Base-by-base conservation (phyloP, 257 asterid species). In the Fraxinus pennsylvanica region DNA sequence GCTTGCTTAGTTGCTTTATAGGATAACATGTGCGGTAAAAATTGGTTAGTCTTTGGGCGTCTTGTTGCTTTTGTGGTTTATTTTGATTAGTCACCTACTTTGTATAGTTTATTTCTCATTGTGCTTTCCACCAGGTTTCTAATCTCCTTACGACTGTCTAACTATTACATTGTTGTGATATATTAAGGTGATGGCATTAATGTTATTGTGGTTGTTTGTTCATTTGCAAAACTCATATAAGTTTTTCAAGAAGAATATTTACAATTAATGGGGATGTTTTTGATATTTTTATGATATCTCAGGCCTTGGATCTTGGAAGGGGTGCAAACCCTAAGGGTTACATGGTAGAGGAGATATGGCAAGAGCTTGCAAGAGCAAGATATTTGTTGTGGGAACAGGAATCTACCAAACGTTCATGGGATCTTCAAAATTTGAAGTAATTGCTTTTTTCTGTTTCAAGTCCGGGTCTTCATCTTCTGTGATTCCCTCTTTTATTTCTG, bases 321-420 rank as follows among this genome's bases (percentile, higher is more conserved):
- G 92, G 87, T 72, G 91, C 91, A 33, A 74, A 86, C 71, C 93
- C 97, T 41, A 84, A 86, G 47, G 89, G 97, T 30, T 88, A 87
- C 84, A 90, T 91, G 98, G 93, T 93, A 73, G 98, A 93, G 83
- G 97, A 95, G 82, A 93, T 93, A 52, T 95, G 98, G 98, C 96
- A 83, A 82, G 98, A 89, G 84, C 97, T 95, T 71, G 94, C 98
- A 45, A 91, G 76, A 79, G 99, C 97, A 66, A 92, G 88, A 86
- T 95, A 95, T 84, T 75, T 90, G 70, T 72, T 68, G 57, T 95
- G 99, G 99, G 98, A 95, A 78, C 76, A 87, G 74, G 91, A 87
- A 79, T 90, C 97, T 17, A 81, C 91, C 63, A 76, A 65, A 84
- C 92, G 97, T 57, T 85, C 97, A 73, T 86, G 89, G 94, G 93